Percentiles rank a stretch among this genome's conserved stretches.
Evolutionary conservation across 2,329 filamentous ascomycete species (phyloP).

Genomic region (Colletotrichum orbiculare): DNA sequence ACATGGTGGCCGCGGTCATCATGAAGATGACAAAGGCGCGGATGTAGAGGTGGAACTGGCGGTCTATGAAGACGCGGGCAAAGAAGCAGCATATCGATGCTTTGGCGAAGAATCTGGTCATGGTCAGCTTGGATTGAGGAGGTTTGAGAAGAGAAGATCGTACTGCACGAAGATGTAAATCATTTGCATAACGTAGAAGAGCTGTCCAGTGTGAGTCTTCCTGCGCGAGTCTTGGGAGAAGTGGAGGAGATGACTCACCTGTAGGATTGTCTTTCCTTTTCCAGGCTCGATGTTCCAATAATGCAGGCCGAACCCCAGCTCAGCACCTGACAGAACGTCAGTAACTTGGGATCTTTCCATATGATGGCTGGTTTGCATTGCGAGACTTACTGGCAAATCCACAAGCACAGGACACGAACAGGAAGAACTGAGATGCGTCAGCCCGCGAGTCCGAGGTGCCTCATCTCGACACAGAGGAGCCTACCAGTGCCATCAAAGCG

Average conservation of each 20-base stretch:
- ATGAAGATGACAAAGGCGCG: slow-evolving; percentile 26
- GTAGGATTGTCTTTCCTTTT: slow-evolving; percentile 23
- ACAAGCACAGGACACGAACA: background rate
- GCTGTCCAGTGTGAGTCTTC: background rate
- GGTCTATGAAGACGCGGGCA: slow-evolving; percentile 37
- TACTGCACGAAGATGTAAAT: slow-evolving; percentile 40
- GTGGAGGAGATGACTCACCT: background rate
- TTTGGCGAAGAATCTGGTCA: slow-evolving; percentile 37
- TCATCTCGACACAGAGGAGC: background rate
- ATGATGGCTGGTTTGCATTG: no score
- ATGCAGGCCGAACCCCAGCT: slow-evolving; percentile 39
- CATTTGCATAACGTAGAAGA: slow-evolving; percentile 39
- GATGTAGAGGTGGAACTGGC: slow-evolving; percentile 22
- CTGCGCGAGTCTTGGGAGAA: background rate
- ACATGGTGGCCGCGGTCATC: slow-evolving; percentile 24
- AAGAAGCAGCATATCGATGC: slow-evolving; percentile 41
- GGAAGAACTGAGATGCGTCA: slow-evolving; percentile 11
- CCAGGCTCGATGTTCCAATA: slow-evolving; percentile 40
- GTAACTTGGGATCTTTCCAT: no score
- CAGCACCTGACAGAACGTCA: background rate
- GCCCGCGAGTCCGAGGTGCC: fast-evolving
- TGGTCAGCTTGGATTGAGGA: background rate
- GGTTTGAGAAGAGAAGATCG: fast-evolving
- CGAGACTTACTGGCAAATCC: slow-evolving; percentile 16
- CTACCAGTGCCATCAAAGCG: slow-evolving; percentile 24